These are phyloP conservation scores for Anthostomella pinea DNA, from an alignment of 2,329 filamentous ascomycete genomes.

Conservation along the genomic window DNA sequence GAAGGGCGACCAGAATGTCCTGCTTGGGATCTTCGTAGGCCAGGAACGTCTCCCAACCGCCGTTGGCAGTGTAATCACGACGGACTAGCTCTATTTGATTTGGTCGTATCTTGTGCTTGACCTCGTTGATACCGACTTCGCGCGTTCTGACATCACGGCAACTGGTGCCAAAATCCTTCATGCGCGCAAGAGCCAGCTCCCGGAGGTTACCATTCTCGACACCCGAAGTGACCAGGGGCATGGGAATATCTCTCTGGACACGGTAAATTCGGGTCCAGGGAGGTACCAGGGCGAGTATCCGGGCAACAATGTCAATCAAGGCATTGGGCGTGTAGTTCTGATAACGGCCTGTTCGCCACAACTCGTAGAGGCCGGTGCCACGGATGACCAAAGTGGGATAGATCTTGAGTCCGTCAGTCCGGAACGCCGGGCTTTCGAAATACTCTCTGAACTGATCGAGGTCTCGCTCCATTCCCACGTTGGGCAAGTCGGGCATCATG, in stretches of 20 bases:
- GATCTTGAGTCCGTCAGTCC: conserved; percentile 95
- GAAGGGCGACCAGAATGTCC: conserved; percentile 89
- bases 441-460: conserved; percentile 97
- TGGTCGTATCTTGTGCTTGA: conserved; percentile 96
- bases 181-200: conserved; percentile 88
- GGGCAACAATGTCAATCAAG: conserved; percentile 89
- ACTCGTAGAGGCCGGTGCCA: conserved; percentile 91
- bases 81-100: conserved; percentile 95
- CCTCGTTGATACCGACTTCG: conserved; percentile 97
- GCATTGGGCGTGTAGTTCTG: conserved; percentile 99
- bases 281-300: conserved; percentile 91
- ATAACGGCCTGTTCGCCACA: conserved; percentile 95
- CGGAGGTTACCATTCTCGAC: conserved; percentile 97
- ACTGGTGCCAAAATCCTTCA: conserved; percentile 98
- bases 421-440: conserved; percentile 93
- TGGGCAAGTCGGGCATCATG: conserved; percentile 99
- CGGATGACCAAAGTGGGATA: conserved; percentile 97
- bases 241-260: conserved; percentile 98
- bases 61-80: conserved; percentile 91
- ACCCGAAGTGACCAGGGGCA: conserved; percentile 97
- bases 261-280: conserved; percentile 99
- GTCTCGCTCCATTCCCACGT: conserved; percentile 97
- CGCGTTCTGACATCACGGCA: conserved; percentile 95
- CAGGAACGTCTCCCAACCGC: conserved; percentile 97
- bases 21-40: conserved; percentile 98